Percentiles rank a stretch among this genome's conserved stretches.
phyloP scores from a whole-genome alignment of 2,329 filamentous ascomycete genomes.

The Alternaria ethzedia region DNA sequence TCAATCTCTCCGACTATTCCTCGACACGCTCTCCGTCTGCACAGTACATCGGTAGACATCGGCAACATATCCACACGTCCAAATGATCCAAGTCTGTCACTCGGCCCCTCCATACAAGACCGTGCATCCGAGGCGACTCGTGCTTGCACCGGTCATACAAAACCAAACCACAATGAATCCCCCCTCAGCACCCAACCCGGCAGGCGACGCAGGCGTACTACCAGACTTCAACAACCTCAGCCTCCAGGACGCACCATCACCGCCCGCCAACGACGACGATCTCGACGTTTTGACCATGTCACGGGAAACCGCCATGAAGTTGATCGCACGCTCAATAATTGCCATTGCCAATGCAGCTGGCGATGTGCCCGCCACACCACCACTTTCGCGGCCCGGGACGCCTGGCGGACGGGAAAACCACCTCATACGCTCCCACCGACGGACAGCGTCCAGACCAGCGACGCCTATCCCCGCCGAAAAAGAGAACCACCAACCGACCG shows the following conservation, averaged over 20 bases:
- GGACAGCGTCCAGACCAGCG: conserved; percentile 47
- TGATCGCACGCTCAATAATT: conserved; percentile 68
- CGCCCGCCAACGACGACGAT: conserved; percentile 48
- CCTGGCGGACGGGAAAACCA: conserved; percentile 51
- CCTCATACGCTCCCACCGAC: conserved; percentile 34
- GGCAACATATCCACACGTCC: conserved; percentile 26
- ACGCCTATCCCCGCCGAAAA: conserved; percentile 50
- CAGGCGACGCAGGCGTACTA: conserved; percentile 49
- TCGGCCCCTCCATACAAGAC: conserved; percentile 36
- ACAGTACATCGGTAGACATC: conserved; percentile 29
- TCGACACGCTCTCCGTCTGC: conserved; percentile 7
- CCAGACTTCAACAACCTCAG: conserved; percentile 43
- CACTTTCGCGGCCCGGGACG: conserved; percentile 67
- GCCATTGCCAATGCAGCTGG: conserved; percentile 74
- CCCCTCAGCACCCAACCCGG: conserved; percentile 50
- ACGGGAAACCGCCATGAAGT: conserved; percentile 75
- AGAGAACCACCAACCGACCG: conserved; percentile 47
- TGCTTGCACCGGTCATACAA: conserved; percentile 31
- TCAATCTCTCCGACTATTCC: conserved; percentile 4
- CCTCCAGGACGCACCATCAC: conserved; percentile 47
- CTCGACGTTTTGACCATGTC: conserved; percentile 77
- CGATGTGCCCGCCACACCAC: conserved; percentile 81
- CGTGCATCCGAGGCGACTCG: conserved; percentile 37
- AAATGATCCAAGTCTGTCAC: conserved; percentile 45
- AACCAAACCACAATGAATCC: conserved; percentile 35